Percentiles rank a stretch among this genome's conserved stretches.
These are phyloP conservation scores for Pisolithus tinctorius DNA, from an alignment of 768 basidiomycete genomes.

Conservation along the genomic window DNA sequence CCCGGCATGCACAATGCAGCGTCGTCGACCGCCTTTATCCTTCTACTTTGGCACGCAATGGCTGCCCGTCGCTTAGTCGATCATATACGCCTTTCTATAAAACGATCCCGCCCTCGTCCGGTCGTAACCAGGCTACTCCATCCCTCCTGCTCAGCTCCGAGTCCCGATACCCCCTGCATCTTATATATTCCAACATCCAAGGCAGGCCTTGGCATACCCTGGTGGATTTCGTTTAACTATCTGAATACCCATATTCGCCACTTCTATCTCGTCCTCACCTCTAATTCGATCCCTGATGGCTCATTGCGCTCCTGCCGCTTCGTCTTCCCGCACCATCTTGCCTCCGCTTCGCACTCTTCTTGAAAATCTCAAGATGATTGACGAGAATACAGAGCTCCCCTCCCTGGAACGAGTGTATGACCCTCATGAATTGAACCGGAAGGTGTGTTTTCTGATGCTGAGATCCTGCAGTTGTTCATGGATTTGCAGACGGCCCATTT, in stretches of 20 bases:
- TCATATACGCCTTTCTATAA: slow-evolving; percentile 10
- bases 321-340: slow-evolving; percentile 40
- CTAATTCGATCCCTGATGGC: slow-evolving; percentile 6
- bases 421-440: neutral
- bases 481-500: neutral
- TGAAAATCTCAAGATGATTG: slow-evolving; percentile 24
- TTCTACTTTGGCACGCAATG: slow-evolving; percentile 1
- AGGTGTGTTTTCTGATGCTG: slow-evolving; percentile 7
- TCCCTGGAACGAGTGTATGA: slow-evolving; percentile 9
- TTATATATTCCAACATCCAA: slow-evolving; percentile 11
- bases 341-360: slow-evolving; percentile 45
- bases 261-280: neutral
- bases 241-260: slow-evolving; percentile 5
- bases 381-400: slow-evolving; percentile 4
- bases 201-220: slow-evolving; percentile 17
- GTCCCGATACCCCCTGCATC: slow-evolving; percentile 3
- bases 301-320: slow-evolving; percentile 8
- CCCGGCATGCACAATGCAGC: slow-evolving; percentile 6
- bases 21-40: slow-evolving; percentile 2
- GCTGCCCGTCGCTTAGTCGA: slow-evolving; percentile 4
- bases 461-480: neutral
- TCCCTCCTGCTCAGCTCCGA: slow-evolving; percentile 3
- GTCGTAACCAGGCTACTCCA: slow-evolving; percentile 4
- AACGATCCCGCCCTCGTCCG: slow-evolving; percentile 1
- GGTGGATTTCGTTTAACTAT: slow-evolving; percentile 10